Evolutionary conservation across 2,329 filamentous ascomycete genomes (phyloP).

Genomic region (Claviceps citrina): DNA sequence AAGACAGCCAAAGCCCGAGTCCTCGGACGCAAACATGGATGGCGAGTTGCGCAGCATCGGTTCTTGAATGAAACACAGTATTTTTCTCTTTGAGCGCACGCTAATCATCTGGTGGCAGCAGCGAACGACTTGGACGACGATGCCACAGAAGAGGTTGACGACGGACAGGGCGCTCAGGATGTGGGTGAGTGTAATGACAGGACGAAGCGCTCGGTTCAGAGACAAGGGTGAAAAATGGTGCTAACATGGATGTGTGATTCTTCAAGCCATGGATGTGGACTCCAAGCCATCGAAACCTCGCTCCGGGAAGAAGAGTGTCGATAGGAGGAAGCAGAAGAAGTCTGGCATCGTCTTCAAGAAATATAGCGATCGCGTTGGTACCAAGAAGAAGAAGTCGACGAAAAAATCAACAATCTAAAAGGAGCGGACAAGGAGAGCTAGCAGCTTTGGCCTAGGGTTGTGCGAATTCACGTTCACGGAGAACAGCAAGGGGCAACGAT

Average conservation of each 20-base stretch:
- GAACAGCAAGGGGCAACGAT: not conserved
- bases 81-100: not conserved
- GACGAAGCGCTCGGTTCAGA: not conserved
- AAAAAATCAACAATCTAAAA: constrained; percentile 2
- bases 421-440: not conserved
- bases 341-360: constrained; percentile 45
- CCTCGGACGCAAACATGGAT: constrained; percentile 34
- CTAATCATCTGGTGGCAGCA: not conserved
- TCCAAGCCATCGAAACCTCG: constrained; percentile 24
- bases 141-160: constrained; percentile 15
- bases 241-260: constrained; percentile 4
- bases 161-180: constrained; percentile 15
- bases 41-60: constrained; percentile 13
- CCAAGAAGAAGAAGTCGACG: constrained; percentile 25
- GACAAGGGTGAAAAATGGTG: not conserved
- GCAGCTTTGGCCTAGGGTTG: too few relatives aligned
- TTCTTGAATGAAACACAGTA: not conserved
- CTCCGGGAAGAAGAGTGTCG: constrained; percentile 34
- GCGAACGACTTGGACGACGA: constrained; percentile 14
- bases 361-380: constrained; percentile 35
- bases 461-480: too few relatives aligned
- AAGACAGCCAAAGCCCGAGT: constrained; percentile 55
- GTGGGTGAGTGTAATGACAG: constrained; percentile 7
- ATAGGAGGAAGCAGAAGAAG: constrained; percentile 42
- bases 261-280: constrained; percentile 43